Conservation (phyloP, 1,284 basidiomycete species). For the Schizophyllum commune region DNA sequence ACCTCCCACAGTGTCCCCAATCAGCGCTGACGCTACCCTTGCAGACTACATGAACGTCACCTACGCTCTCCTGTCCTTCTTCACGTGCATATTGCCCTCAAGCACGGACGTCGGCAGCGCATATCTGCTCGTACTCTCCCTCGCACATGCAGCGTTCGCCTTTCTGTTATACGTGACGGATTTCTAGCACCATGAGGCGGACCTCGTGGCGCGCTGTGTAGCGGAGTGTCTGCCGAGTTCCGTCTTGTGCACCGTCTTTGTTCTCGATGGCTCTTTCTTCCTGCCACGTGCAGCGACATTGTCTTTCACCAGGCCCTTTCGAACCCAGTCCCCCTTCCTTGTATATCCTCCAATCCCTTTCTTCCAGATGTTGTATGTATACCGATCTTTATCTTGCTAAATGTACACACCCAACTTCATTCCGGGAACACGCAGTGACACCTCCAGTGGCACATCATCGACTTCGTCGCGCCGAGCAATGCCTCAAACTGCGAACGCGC, state of each 20-base stretch:
- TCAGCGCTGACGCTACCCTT: background rate
- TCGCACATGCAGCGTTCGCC: conserved; percentile 15
- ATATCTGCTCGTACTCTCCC: conserved; percentile 16
- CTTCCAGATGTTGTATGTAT: background rate
- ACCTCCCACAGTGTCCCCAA: background rate
- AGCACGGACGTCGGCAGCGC: conserved; percentile 17
- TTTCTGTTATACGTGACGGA: background rate
- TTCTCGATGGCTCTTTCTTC: too few relatives aligned
- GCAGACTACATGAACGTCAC: conserved; percentile 20
- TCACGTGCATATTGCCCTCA: conserved; percentile 16
- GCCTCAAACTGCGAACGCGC: too few relatives aligned
- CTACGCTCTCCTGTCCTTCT: conserved; percentile 17
- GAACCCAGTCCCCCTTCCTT: background rate
- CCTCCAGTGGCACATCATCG: too few relatives aligned
- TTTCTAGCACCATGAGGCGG: background rate
- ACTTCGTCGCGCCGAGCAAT: too few relatives aligned
- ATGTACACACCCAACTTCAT: background rate
- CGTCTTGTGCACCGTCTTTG: too few relatives aligned
- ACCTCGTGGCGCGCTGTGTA: background rate
- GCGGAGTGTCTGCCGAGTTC: too few relatives aligned
- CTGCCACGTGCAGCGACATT: too few relatives aligned
- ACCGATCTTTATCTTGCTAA: background rate
- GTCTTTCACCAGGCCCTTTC: too few relatives aligned
- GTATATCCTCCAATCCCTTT: background rate
- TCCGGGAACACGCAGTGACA: background rate